Percentiles rank a stretch among this genome's conserved stretches.
phyloP scores from a whole-genome alignment of 768 basidiomycete genomes.

The Pleurotus giganteus region DNA sequence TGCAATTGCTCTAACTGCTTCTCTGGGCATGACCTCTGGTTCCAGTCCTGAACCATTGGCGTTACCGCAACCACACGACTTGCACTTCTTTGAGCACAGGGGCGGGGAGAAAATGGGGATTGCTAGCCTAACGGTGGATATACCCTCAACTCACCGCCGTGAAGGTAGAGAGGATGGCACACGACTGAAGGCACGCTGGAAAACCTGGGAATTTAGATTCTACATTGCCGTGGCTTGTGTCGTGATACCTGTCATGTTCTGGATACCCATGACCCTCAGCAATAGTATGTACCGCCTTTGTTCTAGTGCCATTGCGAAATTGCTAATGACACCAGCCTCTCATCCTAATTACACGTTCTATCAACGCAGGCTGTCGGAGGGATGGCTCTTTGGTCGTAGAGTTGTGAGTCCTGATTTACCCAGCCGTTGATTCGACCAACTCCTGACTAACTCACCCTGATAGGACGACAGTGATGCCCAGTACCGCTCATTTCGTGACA shows the following conservation, averaged over 20 bases:
- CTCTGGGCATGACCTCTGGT: neutral
- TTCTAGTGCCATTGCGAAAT: neutral
- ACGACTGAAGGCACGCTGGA: conserved; percentile 62
- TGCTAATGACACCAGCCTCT: conserved; percentile 41
- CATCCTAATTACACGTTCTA: conserved; percentile 76
- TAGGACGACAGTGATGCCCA: conserved; percentile 94
- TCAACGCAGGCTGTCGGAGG: conserved; percentile 52
- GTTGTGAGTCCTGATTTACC: conserved; percentile 54
- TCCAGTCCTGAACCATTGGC: neutral
- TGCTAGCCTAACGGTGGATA: conserved; percentile 51
- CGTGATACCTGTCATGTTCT: conserved; percentile 72
- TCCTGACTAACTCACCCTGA: conserved; percentile 7
- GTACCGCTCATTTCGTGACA: conserved; percentile 84
- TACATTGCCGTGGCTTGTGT: conserved; percentile 64
- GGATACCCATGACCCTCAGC: conserved; percentile 73
- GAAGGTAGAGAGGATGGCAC: conserved; percentile 18
- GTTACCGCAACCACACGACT: conserved; percentile 3
- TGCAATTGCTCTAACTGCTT: neutral
- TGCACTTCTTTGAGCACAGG: conserved; percentile 3
- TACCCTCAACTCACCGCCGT: conserved; percentile 34
- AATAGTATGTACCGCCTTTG: conserved; percentile 50
- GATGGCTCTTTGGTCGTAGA: conserved; percentile 81
- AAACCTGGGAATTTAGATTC: conserved; percentile 73
- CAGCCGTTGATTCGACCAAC: neutral
- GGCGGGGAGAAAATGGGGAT: conserved; percentile 24